phyloP scores from a whole-genome alignment of 1,284 basidiomycete species.

The Ceratobasidium papillatum region DNA sequence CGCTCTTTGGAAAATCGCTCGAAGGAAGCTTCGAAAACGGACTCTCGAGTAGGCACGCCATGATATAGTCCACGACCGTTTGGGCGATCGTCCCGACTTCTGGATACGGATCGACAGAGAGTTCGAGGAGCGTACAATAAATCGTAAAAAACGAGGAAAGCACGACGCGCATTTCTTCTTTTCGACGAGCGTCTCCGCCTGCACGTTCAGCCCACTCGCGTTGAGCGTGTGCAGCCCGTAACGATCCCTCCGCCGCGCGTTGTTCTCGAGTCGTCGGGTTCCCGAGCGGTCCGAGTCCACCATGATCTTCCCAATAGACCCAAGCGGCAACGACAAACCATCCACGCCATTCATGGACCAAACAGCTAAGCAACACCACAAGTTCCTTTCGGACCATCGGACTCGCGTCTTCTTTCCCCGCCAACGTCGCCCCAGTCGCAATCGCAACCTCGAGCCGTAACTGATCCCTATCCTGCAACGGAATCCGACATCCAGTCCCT shows the following conservation, averaged over 20 bases:
- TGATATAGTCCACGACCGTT: constrained; percentile 92
- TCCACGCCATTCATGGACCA: constrained; percentile 96
- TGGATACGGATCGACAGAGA: constrained; percentile 91
- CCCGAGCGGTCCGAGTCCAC: constrained; percentile 34
- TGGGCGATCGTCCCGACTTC: constrained; percentile 92
- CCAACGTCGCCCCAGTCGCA: constrained; percentile 61
- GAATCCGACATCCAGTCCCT: constrained; percentile 85
- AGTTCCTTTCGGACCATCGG: constrained; percentile 97
- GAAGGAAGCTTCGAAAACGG: constrained; percentile 77
- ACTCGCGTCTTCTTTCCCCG: constrained; percentile 90
- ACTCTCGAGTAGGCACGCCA: constrained; percentile 87
- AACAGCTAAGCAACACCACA: constrained; percentile 87
- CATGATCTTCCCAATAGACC: constrained; percentile 91
- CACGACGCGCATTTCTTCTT: constrained; percentile 84
- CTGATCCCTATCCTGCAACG: constrained; percentile 76
- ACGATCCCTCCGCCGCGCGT: constrained; percentile 60
- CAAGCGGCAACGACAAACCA: constrained; percentile 97
- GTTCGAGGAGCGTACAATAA: constrained; percentile 87
- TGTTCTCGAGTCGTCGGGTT: constrained; percentile 45
- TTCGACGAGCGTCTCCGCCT: constrained; percentile 50
- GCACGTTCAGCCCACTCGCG: constrained; percentile 39
- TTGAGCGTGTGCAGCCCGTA: constrained; percentile 51
- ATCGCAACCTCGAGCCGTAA: constrained; percentile 63
- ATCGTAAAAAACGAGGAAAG: constrained; percentile 93
- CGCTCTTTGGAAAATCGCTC: constrained; percentile 46